Percentiles rank a stretch among this genome's conserved stretches.
Evolutionary conservation across 2,329 filamentous ascomycete species (phyloP).

Genomic region (Macrophomina phaseolina): DNA sequence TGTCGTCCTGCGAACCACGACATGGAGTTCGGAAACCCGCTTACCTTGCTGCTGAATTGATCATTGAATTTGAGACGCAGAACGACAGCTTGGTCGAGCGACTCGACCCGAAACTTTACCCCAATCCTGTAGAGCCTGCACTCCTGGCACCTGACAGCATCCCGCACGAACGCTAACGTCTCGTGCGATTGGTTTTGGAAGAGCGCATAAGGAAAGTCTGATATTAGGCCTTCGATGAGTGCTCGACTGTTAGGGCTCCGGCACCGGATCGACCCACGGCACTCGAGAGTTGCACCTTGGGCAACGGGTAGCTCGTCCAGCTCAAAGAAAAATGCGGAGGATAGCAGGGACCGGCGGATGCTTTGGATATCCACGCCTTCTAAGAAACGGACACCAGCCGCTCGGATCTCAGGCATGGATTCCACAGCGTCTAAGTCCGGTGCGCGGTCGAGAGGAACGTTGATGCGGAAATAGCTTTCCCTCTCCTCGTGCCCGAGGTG

Average conservation of each 20-base stretch:
- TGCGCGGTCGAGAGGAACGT: neutral
- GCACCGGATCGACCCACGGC: neutral
- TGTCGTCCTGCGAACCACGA: neutral
- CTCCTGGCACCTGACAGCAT: neutral
- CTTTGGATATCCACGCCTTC: neutral
- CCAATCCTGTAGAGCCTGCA: neutral
- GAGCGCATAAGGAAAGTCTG: slow-evolving; percentile 1
- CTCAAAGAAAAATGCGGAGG: slow-evolving; percentile 4
- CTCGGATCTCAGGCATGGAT: neutral
- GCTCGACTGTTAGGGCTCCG: neutral
- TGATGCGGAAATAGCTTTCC: neutral
- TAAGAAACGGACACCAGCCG: neutral
- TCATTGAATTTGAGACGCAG: slow-evolving; percentile 2
- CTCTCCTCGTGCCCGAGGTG: neutral
- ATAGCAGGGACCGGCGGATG: neutral
- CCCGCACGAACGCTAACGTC: neutral
- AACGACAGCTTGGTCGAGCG: neutral
- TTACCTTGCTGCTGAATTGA: neutral
- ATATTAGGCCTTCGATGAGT: neutral
- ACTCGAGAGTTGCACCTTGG: neutral
- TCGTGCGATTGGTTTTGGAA: neutral
- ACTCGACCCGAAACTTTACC: neutral
- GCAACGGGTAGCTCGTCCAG: neutral
- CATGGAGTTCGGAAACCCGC: slow-evolving; percentile 2
- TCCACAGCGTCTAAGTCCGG: neutral